Evolutionary conservation across 164 flowering plant species (phyloP), one percentile per base, ranked within the genome.

Genomic region (Euptelea pleiosperma): DNA sequence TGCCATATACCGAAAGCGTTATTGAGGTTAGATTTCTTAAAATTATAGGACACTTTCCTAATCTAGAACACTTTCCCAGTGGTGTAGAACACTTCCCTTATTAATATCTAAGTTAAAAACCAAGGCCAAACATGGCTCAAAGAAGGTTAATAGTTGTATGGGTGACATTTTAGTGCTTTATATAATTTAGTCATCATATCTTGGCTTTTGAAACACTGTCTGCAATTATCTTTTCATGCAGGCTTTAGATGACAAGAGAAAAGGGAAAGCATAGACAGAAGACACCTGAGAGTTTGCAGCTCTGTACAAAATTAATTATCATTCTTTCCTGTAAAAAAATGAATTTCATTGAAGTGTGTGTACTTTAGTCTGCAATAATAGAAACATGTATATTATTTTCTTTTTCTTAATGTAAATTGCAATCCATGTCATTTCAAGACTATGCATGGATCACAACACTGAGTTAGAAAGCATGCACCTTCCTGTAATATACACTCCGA

Each of bases 181-280:
- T n/a, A n/a, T n/a, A n/a, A 46, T 36, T 43, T 41, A 44, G 21
- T 14, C 4, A 5, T 30, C 15, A 19, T 31, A 2, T 35, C n/a
- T 35, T n/a, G 19, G 36, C 21, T 14, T 33, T 49, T 45, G 24
- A 19, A 18, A 14, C 34, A 40, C 16, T 42, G 28, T 24, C 30
- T 31, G 30, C 3, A 33, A 7, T 56, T 39, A 15, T 58, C 51
- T 44, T 46, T 56, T 53, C 42, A 45, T 67, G 61, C 88, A 87
- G 94, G 88, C 82, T 34, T 41, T 82, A 63, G 88, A 84, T 69
- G 94, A 84, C 46, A 84, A 72, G 73, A 67, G 81, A 66, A 87
- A 82, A 68, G 87, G 81, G 48, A 84, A 76, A 75, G 74, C 74
- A 15, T 80, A 67, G 63, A n/a, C n/a, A n/a, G n/a, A n/a, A n/a